Base-by-base conservation (phyloP, 306 rosid species). In the Cucurbita moschata region DNA sequence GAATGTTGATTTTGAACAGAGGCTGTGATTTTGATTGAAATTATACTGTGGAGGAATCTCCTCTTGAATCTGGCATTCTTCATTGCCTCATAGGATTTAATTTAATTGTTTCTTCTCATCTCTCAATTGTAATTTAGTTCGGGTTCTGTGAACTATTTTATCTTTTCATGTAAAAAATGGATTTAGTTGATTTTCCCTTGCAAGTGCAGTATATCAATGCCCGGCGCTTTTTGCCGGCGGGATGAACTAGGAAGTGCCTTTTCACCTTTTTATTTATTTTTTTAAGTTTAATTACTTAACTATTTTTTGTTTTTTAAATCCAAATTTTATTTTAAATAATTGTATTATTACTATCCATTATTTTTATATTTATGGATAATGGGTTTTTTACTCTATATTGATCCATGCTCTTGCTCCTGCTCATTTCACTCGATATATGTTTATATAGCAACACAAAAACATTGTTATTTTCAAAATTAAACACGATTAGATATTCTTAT, bases 121-220 rank as follows among this genome's bases (percentile, higher is more conserved):
- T 50, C 51, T 70, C 46, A 70, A 50, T 26, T 70, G 74, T 70
- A 70, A 70, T 70, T 50, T 50, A 70, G 59, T 23, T 16, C 35
- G 35, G 35, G 35, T 30, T 30, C 35, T 30, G 35, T 30, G 35
- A 30, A 30, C 35, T 30, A 30, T 30, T 30, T 30, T 30, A 30
- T 30, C 35, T 30, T 30, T 19, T 66, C 37, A 47, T 70, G 60
- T 70, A 70, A 50, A 70, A 2, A 50, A 70, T 50, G 14, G 14
- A 50, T 50, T 67, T 50, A 50, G 59, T 50, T 50, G 2, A 7
- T 15, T 50, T 50, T 50, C 10, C 16, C 52, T 53, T n/a, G 21
- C 10, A 53, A 54, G 59, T 52, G 6, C 21, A 15, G 23, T 6
- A 16, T 5, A 16, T 52, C 57, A 52, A 52, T 0, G 9, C 14